Evolutionary conservation across 2,329 filamentous ascomycete species (phyloP).

Genomic region (Westerdykella sp.): DNA sequence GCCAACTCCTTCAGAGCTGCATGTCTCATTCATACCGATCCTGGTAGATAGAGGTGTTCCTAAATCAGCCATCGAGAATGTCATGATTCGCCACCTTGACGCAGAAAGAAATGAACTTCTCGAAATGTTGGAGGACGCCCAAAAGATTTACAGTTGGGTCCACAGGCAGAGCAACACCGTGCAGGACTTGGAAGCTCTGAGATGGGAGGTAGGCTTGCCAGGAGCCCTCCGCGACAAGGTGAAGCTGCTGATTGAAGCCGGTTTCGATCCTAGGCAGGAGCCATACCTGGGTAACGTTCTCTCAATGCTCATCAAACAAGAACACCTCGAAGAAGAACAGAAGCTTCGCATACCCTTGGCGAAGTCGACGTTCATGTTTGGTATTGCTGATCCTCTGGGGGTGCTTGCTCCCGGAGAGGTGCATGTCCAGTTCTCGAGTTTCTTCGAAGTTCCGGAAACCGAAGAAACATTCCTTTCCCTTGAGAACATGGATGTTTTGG

Average conservation of each 20-base stretch:
- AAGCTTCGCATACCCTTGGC: slow-evolving; percentile 57
- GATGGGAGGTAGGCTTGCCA: slow-evolving; percentile 25
- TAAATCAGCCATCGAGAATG: slow-evolving; percentile 40
- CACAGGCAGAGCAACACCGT: slow-evolving; percentile 33
- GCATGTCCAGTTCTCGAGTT: slow-evolving; percentile 58
- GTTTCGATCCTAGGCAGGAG: slow-evolving; percentile 51
- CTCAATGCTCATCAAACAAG: slow-evolving; percentile 44
- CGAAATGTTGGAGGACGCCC: slow-evolving; percentile 46
- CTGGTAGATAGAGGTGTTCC: slow-evolving; percentile 55
- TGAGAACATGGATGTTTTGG: slow-evolving; percentile 55
- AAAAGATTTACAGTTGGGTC: slow-evolving; percentile 47
- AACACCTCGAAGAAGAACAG: slow-evolving; percentile 49
- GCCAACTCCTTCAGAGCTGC: slow-evolving; percentile 52
- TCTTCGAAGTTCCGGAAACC: slow-evolving; percentile 52
- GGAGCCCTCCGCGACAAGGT: slow-evolving; percentile 18
- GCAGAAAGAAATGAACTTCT: slow-evolving; percentile 50
- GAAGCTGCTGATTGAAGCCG: slow-evolving; percentile 37
- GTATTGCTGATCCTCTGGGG: slow-evolving; percentile 61
- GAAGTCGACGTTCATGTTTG: slow-evolving; percentile 57
- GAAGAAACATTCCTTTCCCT: slow-evolving; percentile 51
- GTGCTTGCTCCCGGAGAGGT: slow-evolving; percentile 60
- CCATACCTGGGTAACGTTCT: slow-evolving; percentile 47
- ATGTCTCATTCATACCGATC: slow-evolving; percentile 63
- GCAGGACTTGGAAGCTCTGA: slow-evolving; percentile 11
- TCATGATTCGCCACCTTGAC: slow-evolving; percentile 48